Conservation (phyloP, 1,284 basidiomycete genomes). For the Rhizoctonia solani region DNA sequence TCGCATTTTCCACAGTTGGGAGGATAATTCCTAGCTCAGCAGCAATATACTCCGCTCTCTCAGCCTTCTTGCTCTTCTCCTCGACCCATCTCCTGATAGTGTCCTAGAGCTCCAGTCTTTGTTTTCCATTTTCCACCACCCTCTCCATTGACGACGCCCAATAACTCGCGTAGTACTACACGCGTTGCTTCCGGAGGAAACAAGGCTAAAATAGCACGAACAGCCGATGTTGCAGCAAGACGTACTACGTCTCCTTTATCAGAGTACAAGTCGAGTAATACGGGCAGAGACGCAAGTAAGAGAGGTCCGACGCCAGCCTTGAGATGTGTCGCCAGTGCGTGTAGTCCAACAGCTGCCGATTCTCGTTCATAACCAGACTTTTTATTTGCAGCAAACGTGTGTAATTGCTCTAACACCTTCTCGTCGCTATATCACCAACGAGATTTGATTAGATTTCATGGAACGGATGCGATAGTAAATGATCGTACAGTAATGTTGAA, state of each 20-base stretch:
- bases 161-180: slow-evolving; percentile 75
- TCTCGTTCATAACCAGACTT: slow-evolving; percentile 93
- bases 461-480: slow-evolving; percentile 34
- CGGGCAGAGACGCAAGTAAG: slow-evolving; percentile 76
- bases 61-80: slow-evolving; percentile 69
- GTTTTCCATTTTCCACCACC: slow-evolving; percentile 85
- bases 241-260: slow-evolving; percentile 96
- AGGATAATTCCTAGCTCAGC: slow-evolving; percentile 82
- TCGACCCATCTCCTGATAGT: slow-evolving; percentile 75
- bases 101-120: slow-evolving; percentile 90
- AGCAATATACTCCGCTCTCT: slow-evolving; percentile 81
- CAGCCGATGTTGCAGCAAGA: slow-evolving; percentile 77
- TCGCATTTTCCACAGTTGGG: slow-evolving; percentile 85
- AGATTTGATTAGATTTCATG: background rate
- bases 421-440: slow-evolving; percentile 67
- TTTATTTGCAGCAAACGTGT: slow-evolving; percentile 80
- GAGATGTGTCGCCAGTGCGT: slow-evolving; percentile 72
- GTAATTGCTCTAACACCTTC: slow-evolving; percentile 65
- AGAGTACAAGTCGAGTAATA: slow-evolving; percentile 84
- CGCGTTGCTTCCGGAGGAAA: slow-evolving; percentile 83
- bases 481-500: slow-evolving; percentile 71
- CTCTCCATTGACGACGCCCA: slow-evolving; percentile 48
- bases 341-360: slow-evolving; percentile 84
- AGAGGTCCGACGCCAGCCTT: slow-evolving; percentile 81
- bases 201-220: slow-evolving; percentile 83